Evolutionary conservation across 768 basidiomycete species (phyloP).

Genomic region (Trichaptum fuscoviolaceum): DNA sequence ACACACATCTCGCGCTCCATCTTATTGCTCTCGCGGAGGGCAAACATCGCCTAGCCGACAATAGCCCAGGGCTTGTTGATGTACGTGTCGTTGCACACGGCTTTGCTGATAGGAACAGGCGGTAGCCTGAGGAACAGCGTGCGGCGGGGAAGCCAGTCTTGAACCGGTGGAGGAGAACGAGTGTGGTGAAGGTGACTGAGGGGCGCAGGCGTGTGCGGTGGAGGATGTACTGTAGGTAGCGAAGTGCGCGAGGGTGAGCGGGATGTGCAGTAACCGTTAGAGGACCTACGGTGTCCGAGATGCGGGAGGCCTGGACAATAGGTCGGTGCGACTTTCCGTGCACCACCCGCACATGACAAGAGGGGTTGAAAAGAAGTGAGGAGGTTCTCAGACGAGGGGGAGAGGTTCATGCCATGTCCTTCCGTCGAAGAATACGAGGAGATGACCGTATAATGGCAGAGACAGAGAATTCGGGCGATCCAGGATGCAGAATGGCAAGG

Average conservation of each 20-base stretch:
- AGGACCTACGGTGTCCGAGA: slow-evolving; percentile 5
- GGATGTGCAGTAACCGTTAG: slow-evolving; percentile 19
- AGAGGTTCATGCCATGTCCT: slow-evolving; percentile 9
- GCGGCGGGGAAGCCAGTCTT: slow-evolving; percentile 92
- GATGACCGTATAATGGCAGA: background rate
- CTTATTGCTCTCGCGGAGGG: slow-evolving; percentile 86
- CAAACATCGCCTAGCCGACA: slow-evolving; percentile 84
- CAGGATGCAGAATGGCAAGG: no score
- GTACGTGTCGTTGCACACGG: slow-evolving; percentile 93
- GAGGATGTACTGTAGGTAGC: slow-evolving; percentile 41
- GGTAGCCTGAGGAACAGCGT: slow-evolving; percentile 83
- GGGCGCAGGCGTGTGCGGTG: slow-evolving; percentile 54
- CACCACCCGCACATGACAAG: slow-evolving; percentile 4
- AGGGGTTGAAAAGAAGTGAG: slow-evolving; percentile 5
- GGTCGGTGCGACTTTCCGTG: slow-evolving; percentile 8
- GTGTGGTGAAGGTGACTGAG: slow-evolving; percentile 53
- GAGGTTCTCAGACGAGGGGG: slow-evolving; percentile 7
- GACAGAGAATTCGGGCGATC: background rate
- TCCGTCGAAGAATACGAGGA: slow-evolving; percentile 7
- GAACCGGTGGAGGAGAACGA: slow-evolving; percentile 75
- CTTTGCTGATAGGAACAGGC: slow-evolving; percentile 87
- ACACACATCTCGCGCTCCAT: slow-evolving; percentile 94
- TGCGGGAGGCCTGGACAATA: background rate
- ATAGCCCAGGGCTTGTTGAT: slow-evolving; percentile 92
- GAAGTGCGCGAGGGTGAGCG: slow-evolving; percentile 36